Base-by-base conservation (phyloP, 805 yeast genomes). In the Lipomyces yamanashiensis region DNA sequence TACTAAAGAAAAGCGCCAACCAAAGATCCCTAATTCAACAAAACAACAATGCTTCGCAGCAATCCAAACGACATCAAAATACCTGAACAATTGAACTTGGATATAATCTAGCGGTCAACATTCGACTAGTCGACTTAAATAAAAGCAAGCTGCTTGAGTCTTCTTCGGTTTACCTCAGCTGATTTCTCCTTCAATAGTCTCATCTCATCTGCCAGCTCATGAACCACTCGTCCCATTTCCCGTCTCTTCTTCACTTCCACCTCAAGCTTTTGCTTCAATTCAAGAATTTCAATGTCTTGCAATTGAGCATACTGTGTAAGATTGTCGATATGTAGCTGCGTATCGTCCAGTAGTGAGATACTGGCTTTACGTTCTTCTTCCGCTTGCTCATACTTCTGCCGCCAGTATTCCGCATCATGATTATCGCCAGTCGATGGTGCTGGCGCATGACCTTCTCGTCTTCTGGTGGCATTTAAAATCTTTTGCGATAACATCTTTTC, bases 201-300 rank as follows among this genome's bases (percentile, higher is more conserved):
- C 66, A 64, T 61, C 13, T 64, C 65, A 15, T 33, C 48, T 2
- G 54, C 36, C 33, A 64, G 49, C 43, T 53, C 49, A 28, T 33
- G 49, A 7, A 64, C 52, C 15, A 47, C 40, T 8, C 7, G n/a
- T 21, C 48, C 44, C 8, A 45, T 56, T 36, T 61, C 64, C 8
- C 33, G 54, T 28, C 54, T 39, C 7, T 48, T 34, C 54, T 49
- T 40, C 34, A 41, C 15, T 45, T 64, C 62, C 3, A 13, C 33
- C 13, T 34, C 66, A 10, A 64, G 50, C 23, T 43, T 21, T 39
- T 37, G 54, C 41, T 28, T 47, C 21, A 64, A 45, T n/a, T 53
- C 59, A 12, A 43, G 17, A 2, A 61, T 39, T 23, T 44, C 34
- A 15, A 33, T 3, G 28, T 61, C 67, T 17, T 61, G 58, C n/a